Base-by-base conservation (phyloP, 257 asterid genomes). In the Gynochthodes officinalis region DNA sequence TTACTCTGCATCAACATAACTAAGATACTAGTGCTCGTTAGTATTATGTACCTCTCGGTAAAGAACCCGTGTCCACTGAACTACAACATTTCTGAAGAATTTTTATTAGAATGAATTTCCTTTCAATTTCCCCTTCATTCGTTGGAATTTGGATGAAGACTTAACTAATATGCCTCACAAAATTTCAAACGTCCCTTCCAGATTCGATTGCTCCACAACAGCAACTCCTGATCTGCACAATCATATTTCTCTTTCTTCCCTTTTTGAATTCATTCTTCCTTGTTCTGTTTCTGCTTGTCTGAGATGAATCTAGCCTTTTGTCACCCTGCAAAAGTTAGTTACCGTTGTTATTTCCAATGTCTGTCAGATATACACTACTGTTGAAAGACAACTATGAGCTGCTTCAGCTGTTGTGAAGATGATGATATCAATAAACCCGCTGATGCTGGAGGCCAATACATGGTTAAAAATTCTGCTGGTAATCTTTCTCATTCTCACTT, bases 381-480 rank as follows among this genome's bases (percentile, higher is more conserved):
- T 63, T 44, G 71, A 65, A 54, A 71, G 77, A 70, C 71, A 62
- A 48, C 32, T 67, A 89, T 90, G 97, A 82, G 96, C 81, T 88
- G 96, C 78, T 87, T 89, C 79, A 25, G 89, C 81, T 90, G 97
- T 76, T 90, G 91, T 67, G 86, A 74, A 64, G 90, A 89, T 33
- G 89, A 82, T 78, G 96, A 90, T 64, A 69, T 79, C 82, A 74
- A 73, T 42, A 87, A 79, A 82, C 80, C 83, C 52, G 30, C 88
- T 72, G 88, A 90, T 73, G 91, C 84, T 65, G 97, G 86, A 65
- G 90, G 84, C 73, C 84, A 77, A 42, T 65, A 80, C 61, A 53
- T 81, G 40, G 78, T 84, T 67, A 87, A 87, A 80, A 63, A 80
- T 67, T 55, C 91, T 58, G 77, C 87, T 52, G 96, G 96, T 90